Evolutionary conservation across 139 green algal genomes (phyloP).

Genomic region (Chlamydomonas sp.): DNA sequence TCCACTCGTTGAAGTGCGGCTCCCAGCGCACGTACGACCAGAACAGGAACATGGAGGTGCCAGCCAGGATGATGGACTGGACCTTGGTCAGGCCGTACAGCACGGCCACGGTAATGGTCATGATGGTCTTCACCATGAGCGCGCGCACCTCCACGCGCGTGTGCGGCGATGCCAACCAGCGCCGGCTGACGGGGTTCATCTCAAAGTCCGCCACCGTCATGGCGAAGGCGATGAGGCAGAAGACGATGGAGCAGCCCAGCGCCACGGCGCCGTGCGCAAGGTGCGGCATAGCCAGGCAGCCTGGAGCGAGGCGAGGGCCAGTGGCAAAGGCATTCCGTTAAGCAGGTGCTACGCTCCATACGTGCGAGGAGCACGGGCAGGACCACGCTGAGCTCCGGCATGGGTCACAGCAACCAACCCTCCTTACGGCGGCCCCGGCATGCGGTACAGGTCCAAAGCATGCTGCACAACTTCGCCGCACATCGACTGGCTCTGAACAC

Average conservation of each 20-base stretch:
- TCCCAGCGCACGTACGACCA: constrained; percentile 53
- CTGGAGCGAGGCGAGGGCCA: neutral
- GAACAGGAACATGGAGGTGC: constrained; percentile 34
- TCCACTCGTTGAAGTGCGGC: constrained; percentile 55
- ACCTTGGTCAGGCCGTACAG: constrained; percentile 39
- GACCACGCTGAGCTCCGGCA: no score
- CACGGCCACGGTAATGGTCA: constrained; percentile 28
- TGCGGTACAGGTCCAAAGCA: no score
- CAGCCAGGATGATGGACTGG: constrained; percentile 37
- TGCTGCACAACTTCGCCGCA: no score
- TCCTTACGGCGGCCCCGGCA: no score
- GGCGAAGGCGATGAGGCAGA: constrained; percentile 43
- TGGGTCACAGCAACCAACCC: no score
- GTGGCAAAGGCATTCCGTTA: neutral
- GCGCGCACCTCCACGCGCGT: constrained; percentile 42
- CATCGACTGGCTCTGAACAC: no score
- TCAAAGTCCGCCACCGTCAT: constrained; percentile 54
- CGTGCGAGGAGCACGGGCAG: no score
- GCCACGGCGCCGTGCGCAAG: constrained; percentile 42
- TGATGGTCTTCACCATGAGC: constrained; percentile 39
- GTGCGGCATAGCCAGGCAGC: constrained; percentile 60
- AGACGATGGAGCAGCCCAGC: constrained; percentile 5
- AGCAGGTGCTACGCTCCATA: no score
- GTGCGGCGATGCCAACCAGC: constrained; percentile 40
- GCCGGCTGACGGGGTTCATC: constrained; percentile 49